These are phyloP conservation scores for Xylariales sp. DNA, from an alignment of 2,329 filamentous ascomycete species.

Conservation along the genomic window DNA sequence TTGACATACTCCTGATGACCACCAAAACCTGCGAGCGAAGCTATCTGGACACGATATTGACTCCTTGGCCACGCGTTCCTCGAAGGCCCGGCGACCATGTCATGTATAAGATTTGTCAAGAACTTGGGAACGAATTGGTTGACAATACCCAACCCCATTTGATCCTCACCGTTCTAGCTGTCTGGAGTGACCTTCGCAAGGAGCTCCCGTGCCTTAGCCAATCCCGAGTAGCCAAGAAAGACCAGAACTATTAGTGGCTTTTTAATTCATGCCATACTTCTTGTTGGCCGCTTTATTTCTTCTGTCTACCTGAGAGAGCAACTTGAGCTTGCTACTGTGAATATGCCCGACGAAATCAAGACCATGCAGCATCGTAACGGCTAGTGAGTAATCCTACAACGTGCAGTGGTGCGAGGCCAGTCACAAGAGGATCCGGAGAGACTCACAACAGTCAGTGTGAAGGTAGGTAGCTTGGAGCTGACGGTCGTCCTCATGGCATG, in stretches of 20 bases:
- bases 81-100: neutral
- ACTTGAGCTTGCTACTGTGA: conserved; percentile 24
- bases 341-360: conserved; percentile 24
- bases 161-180: neutral
- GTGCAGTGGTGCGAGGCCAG: conserved; percentile 45
- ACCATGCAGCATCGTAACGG: conserved; percentile 44
- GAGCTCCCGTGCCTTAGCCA: conserved; percentile 33
- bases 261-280: conserved; percentile 39
- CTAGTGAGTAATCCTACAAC: conserved; percentile 47
- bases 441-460: conserved; percentile 32
- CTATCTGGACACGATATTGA: neutral
- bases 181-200: conserved; percentile 1
- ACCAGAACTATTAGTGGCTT: conserved; percentile 35
- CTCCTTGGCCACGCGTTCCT: neutral
- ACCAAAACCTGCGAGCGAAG: neutral
- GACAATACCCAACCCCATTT: neutral
- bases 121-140: neutral
- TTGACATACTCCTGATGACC: neutral
- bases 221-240: conserved; percentile 38
- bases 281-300: conserved; percentile 46
- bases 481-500: no score
- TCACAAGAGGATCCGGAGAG: conserved; percentile 29
- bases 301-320: conserved; percentile 39
- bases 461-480: no score
- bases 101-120: neutral